phyloP scores from a whole-genome alignment of 805 yeast genomes.

The Spathaspora passalidarum region DNA sequence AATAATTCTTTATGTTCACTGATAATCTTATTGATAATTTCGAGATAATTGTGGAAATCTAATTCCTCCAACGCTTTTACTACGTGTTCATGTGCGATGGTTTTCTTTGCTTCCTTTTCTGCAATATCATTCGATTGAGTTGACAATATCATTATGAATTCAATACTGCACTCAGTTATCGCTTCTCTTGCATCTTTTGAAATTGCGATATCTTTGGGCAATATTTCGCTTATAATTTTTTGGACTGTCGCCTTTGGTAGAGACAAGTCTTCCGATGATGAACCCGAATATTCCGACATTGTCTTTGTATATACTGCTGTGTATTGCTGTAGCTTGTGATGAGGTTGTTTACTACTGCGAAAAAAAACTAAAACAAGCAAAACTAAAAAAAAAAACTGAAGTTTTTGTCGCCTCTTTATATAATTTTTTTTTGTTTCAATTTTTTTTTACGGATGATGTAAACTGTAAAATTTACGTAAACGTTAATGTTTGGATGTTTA shows the following conservation, averaged over 20 bases:
- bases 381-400: not conserved
- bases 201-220: conserved; percentile 84
- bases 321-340: not conserved
- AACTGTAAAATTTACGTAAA: no score
- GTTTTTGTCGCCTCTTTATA: not conserved
- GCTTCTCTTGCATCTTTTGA: conserved; percentile 94
- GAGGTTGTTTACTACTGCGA: not conserved
- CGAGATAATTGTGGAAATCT: conserved; percentile 83
- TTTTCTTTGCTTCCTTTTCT: conserved; percentile 91
- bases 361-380: no score
- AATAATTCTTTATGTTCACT: conserved; percentile 84
- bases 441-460: not conserved
- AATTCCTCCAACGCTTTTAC: conserved; percentile 82
- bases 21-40: conserved; percentile 73
- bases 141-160: conserved; percentile 90
- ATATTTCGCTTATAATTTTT: conserved; percentile 84
- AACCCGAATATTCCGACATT: conserved; percentile 40
- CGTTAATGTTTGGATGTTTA: no score
- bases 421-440: not conserved
- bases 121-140: conserved; percentile 95
- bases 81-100: conserved; percentile 95
- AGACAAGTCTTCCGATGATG: conserved; percentile 37
- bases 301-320: not conserved
- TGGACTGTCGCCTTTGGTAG: conserved; percentile 84
- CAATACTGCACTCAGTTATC: conserved; percentile 92